These are phyloP conservation scores for Amanita rimosa DNA, from an alignment of 768 basidiomycete genomes.

Conservation along the genomic window DNA sequence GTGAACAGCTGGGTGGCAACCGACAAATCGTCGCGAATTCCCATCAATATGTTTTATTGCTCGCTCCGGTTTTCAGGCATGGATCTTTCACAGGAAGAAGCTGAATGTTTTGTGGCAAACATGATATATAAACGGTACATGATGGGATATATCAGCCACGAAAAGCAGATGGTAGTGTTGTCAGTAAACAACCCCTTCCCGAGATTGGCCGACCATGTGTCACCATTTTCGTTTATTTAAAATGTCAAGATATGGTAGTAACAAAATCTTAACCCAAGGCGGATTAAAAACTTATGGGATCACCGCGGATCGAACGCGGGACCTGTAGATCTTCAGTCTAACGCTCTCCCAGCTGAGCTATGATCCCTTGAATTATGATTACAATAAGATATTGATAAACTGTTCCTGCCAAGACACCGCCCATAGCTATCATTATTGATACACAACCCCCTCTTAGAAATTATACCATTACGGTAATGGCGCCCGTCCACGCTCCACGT, in stretches of 20 bases:
- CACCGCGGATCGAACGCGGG: constrained; percentile 47
- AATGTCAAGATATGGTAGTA: no score
- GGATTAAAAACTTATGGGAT: constrained; percentile 23
- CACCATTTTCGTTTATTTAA: constrained; percentile 28
- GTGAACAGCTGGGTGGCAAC: constrained; percentile 64
- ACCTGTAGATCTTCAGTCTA: constrained; percentile 37
- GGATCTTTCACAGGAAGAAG: constrained; percentile 66
- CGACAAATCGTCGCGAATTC: constrained; percentile 66
- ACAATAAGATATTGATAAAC: no score
- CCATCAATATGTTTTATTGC: constrained; percentile 71
- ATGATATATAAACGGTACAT: constrained; percentile 92
- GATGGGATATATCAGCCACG: constrained; percentile 94
- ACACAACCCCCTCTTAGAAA: background rate
- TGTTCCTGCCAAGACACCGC: background rate
- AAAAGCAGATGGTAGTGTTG: constrained; percentile 88
- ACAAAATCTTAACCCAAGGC: no score
- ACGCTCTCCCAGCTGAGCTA: constrained; percentile 28
- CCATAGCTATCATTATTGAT: background rate
- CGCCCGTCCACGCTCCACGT: background rate
- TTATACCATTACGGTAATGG: background rate
- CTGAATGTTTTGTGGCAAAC: constrained; percentile 89
- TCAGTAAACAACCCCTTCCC: constrained; percentile 63
- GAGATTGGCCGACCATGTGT: constrained; percentile 46
- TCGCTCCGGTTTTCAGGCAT: constrained; percentile 63
- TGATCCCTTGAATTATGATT: constrained; percentile 9